phyloP scores from a whole-genome alignment of 2,329 filamentous ascomycete species.

The Neofusicoccum sp. region DNA sequence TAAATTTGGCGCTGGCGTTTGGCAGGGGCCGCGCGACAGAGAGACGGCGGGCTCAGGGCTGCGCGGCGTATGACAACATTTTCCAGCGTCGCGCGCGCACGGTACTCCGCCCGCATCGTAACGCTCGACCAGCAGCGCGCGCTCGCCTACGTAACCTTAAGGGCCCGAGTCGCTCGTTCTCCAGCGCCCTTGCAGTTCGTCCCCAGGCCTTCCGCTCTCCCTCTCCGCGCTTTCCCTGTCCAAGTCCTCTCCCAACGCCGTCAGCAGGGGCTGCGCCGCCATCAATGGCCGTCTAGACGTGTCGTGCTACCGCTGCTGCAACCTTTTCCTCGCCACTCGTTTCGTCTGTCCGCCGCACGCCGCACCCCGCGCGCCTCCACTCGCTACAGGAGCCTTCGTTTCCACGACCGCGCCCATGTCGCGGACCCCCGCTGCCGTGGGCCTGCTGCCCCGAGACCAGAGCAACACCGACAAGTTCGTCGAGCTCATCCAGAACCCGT shows the following conservation, averaged over 20 bases:
- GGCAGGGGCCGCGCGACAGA: not conserved
- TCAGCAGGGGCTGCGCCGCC: not conserved
- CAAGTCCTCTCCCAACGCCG: not conserved
- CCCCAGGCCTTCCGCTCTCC: conserved; percentile 5
- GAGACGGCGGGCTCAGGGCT: not conserved
- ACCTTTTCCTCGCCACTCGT: conserved; percentile 7
- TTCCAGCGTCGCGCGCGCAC: no score
- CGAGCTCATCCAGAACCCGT: conserved; percentile 41
- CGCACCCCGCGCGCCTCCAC: not conserved
- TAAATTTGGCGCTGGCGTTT: not conserved
- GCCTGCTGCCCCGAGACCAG: conserved; percentile 8
- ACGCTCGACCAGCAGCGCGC: conserved; percentile 1
- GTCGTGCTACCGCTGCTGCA: not conserved
- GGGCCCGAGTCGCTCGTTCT: conserved; percentile 6
- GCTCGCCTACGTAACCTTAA: conserved; percentile 16
- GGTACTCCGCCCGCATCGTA: conserved; percentile 8
- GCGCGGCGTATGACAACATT: conserved; percentile 8
- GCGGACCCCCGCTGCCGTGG: not conserved
- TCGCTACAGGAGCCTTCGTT: not conserved
- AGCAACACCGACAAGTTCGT: conserved; percentile 34
- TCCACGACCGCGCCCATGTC: conserved; percentile 7
- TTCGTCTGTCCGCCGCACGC: not conserved
- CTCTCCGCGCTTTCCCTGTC: not conserved
- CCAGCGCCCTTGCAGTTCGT: conserved; percentile 13
- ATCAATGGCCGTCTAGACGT: conserved; percentile 11